phyloP scores from a whole-genome alignment of 805 yeast genomes.

The Schwanniomyces pseudopolymorphus region DNA sequence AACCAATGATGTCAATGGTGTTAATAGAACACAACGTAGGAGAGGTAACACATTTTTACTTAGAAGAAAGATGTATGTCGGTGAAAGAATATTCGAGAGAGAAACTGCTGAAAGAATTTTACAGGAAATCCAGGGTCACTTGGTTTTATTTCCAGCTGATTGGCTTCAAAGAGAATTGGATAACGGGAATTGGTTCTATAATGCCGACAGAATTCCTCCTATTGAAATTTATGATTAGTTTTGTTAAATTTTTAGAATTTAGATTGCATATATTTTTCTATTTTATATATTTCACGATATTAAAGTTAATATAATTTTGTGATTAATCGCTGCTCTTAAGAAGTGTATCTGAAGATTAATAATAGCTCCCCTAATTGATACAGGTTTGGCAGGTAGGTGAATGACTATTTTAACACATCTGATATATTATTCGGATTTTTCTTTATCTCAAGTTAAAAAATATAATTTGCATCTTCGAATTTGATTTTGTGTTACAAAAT shows the following conservation, averaged over 20 bases:
- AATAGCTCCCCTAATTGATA: no score
- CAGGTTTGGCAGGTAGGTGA: no score
- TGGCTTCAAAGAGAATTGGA: constrained; percentile 90
- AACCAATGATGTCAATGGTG: not conserved
- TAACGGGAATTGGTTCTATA: constrained; percentile 92
- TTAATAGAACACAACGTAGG: constrained; percentile 23
- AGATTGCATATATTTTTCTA: not conserved
- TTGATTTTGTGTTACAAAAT: not conserved
- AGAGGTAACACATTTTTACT: constrained; percentile 38
- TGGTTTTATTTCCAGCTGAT: constrained; percentile 88
- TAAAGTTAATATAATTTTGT: no score
- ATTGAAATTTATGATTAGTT: constrained; percentile 81
- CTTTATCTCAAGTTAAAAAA: no score
- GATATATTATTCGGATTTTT: no score
- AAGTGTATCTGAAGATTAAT: no score
- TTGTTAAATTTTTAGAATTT: not conserved
- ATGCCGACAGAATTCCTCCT: constrained; percentile 91
- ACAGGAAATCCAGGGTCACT: constrained; percentile 74
- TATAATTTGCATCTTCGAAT: not conserved
- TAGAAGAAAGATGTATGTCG: constrained; percentile 32
- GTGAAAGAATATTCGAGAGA: constrained; percentile 62
- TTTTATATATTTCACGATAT: no score
- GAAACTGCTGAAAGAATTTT: constrained; percentile 75
- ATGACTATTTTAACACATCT: no score
- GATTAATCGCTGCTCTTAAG: no score